Conservation (phyloP, 495 filamentous ascomycete genomes). For the Tetracladium setigerum region DNA sequence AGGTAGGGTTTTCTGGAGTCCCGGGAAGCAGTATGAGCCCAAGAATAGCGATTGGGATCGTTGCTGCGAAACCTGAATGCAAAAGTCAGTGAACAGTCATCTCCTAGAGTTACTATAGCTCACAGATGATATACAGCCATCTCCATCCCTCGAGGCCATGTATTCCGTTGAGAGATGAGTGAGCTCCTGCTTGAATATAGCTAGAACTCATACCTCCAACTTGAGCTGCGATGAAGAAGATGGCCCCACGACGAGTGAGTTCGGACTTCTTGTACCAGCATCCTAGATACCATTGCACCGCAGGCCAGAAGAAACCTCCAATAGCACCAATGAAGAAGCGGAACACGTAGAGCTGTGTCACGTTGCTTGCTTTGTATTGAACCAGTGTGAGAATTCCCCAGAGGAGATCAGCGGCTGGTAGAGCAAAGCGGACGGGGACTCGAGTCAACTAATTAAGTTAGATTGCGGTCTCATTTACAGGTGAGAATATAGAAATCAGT, state of each 20-base stretch:
- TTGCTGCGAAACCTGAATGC: constrained; percentile 21
- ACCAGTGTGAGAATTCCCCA: constrained; percentile 47
- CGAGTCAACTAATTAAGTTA: too few species aligned
- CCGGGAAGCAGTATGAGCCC: constrained; percentile 23
- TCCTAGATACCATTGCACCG: constrained; percentile 49
- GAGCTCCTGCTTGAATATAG: constrained; percentile 52
- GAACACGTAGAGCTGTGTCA: constrained; percentile 45
- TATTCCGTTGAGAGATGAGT: constrained; percentile 36
- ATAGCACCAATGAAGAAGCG: constrained; percentile 53
- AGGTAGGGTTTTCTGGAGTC: constrained; percentile 17
- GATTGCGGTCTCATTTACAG: too few species aligned
- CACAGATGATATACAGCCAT: constrained; percentile 58
- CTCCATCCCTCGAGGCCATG: constrained; percentile 51
- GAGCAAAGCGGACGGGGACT: constrained; percentile 27
- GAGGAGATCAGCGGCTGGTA: constrained; percentile 45
- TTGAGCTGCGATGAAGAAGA: constrained; percentile 40
- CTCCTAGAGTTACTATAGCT: constrained; percentile 5
- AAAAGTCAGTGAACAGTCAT: not conserved
- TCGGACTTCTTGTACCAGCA: constrained; percentile 58
- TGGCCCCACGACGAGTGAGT: constrained; percentile 49
- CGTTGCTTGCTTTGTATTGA: constrained; percentile 34
- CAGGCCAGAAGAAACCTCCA: constrained; percentile 15
- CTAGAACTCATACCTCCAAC: constrained; percentile 33
- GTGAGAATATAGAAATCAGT: too few species aligned
- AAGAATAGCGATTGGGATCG: constrained; percentile 23